Conservation (phyloP, 2,329 filamentous ascomycete genomes). For the Sclerotinia trifoliorum region DNA sequence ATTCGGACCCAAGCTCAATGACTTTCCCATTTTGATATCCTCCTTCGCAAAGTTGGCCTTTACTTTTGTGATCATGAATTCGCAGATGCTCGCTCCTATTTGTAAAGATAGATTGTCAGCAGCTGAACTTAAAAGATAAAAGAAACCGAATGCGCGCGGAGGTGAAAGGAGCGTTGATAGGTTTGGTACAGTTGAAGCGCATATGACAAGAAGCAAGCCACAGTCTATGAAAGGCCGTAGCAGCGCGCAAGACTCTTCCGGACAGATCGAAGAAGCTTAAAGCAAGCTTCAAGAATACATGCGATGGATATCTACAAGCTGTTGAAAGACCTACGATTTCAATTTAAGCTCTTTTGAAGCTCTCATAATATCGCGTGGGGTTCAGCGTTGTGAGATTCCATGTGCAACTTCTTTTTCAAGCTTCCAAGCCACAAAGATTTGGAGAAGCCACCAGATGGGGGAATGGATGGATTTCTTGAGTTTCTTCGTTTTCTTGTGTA, state of each 20-base stretch:
- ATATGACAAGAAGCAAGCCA: slow-evolving; percentile 4
- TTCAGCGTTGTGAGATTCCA: slow-evolving; percentile 36
- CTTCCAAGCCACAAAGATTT: slow-evolving; percentile 18
- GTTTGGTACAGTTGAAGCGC: background rate
- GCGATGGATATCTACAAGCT: slow-evolving; percentile 35
- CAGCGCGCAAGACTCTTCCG: slow-evolving; percentile 2
- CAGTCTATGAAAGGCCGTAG: background rate
- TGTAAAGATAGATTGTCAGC: slow-evolving; percentile 20
- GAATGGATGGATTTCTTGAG: background rate
- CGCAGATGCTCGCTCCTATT: slow-evolving; percentile 26
- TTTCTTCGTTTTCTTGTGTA: background rate
- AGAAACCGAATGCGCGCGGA: background rate
- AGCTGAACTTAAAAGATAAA: slow-evolving; percentile 23
- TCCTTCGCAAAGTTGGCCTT: slow-evolving; percentile 32
- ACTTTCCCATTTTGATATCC: slow-evolving; percentile 46
- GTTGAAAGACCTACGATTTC: slow-evolving; percentile 40
- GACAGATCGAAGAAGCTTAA: slow-evolving; percentile 20
- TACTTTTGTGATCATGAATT: slow-evolving; percentile 38
- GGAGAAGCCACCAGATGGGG: background rate
- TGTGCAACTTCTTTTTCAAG: slow-evolving; percentile 29
- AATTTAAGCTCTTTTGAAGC: slow-evolving; percentile 37
- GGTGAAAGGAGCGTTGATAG: background rate
- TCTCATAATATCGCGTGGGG: slow-evolving; percentile 39
- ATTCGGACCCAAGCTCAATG: slow-evolving; percentile 55
- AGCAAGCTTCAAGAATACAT: slow-evolving; percentile 31